These are phyloP conservation scores for Brettanomyces naardenensis DNA, from an alignment of 805 yeast genomes.

Conservation along the genomic window DNA sequence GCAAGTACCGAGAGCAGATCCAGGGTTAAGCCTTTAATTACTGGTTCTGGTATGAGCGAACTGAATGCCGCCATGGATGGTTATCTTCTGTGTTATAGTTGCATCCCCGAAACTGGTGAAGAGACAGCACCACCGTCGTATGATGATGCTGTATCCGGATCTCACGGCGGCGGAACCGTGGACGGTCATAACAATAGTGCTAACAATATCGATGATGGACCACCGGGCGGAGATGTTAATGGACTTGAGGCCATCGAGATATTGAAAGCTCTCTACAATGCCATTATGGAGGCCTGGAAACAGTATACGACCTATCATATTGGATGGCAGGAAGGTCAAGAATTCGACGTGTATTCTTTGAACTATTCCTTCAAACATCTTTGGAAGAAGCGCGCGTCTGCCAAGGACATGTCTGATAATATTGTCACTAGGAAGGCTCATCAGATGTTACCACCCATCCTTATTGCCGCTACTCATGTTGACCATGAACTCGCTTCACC, in stretches of 20 bases:
- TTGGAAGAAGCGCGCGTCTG: constrained; percentile 36
- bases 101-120: constrained; percentile 49
- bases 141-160: not conserved
- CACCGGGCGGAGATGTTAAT: not conserved
- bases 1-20: constrained; percentile 17
- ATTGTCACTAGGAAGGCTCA: constrained; percentile 1
- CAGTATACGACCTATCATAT: constrained; percentile 50
- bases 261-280: constrained; percentile 40
- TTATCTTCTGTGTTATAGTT: constrained; percentile 59
- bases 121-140: constrained; percentile 11
- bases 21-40: constrained; percentile 54
- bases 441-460: constrained; percentile 46
- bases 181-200: no score
- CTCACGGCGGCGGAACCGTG: not conserved
- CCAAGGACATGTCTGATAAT: constrained; percentile 1
- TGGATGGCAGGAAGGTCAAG: constrained; percentile 57
- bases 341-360: constrained; percentile 57
- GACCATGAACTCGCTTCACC: constrained; percentile 55
- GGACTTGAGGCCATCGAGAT: constrained; percentile 23
- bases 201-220: not conserved
- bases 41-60: constrained; percentile 75
- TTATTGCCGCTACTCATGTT: constrained; percentile 59
- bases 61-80: constrained; percentile 72
- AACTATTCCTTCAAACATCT: constrained; percentile 48
- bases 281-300: constrained; percentile 67